A percentile compares a stretch with the other conserved stretches of the same genome.
Conservation (phyloP, 805 yeast species). For the Diddensiella santjacobensis region DNA sequence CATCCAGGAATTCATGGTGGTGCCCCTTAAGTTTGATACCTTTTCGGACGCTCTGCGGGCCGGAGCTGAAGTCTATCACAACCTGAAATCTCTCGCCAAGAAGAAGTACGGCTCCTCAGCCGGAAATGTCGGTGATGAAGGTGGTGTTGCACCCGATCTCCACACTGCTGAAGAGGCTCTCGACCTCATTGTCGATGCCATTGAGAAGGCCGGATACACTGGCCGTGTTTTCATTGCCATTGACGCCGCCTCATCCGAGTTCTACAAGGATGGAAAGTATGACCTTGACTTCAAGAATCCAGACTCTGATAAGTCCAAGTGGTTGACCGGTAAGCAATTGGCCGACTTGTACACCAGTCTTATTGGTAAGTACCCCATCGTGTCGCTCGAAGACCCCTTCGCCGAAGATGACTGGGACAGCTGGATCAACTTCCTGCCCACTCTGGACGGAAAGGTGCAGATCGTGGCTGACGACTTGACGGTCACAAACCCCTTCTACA, state of each 20-base stretch:
- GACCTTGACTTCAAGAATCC: constrained; percentile 99
- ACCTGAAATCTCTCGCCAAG: constrained; percentile 87
- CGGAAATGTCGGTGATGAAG: constrained; percentile 99
- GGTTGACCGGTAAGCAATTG: constrained; percentile 86
- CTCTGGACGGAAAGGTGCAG: constrained; percentile 55
- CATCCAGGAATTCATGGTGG: constrained; percentile 99
- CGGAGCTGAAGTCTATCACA: constrained; percentile 98
- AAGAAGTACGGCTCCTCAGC: constrained; percentile 96
- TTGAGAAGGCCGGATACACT: constrained; percentile 90
- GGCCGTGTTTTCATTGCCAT: constrained; percentile 90
- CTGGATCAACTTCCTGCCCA: constrained; percentile 82
- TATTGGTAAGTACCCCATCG: constrained; percentile 91
- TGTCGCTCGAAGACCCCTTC: constrained; percentile 97
- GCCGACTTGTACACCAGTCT: constrained; percentile 79
- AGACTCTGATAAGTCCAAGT: constrained; percentile 80
- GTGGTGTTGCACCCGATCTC: constrained; percentile 99
- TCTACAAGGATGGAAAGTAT: constrained; percentile 94
- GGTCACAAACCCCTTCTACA: constrained; percentile 95
- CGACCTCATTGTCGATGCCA: constrained; percentile 87
- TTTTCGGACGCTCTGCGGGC: constrained; percentile 96
- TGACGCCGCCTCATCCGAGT: constrained; percentile 97
- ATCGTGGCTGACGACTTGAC: constrained; percentile 98
- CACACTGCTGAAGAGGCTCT: constrained; percentile 95
- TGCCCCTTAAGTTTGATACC: constrained; percentile 84
- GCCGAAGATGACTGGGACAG: constrained; percentile 99